Evolutionary conservation across 306 rosid genomes (phyloP).

Genomic region (Lathyrus oleraceus): DNA sequence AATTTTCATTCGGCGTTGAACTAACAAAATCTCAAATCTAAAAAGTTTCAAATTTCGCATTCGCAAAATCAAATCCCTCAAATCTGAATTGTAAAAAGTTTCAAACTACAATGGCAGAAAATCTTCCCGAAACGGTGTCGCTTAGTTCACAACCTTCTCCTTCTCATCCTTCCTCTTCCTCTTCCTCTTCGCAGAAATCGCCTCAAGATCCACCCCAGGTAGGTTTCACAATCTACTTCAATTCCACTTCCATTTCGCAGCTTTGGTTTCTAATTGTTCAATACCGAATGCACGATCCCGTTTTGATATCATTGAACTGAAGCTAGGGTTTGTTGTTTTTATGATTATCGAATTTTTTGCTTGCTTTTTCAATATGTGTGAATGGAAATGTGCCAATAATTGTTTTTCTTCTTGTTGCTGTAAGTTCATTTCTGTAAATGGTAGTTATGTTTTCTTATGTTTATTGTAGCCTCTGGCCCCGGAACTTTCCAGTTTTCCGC

Average conservation of each 20-base stretch:
- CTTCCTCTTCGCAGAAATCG: slow-evolving; percentile 31
- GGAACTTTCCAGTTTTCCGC: slow-evolving; percentile 39
- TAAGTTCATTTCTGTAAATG: not conserved
- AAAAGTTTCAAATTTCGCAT: not conserved
- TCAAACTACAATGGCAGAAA: slow-evolving; percentile 53
- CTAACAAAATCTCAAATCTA: slow-evolving; percentile 4
- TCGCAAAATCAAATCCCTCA: not conserved
- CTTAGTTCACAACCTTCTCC: slow-evolving; percentile 39
- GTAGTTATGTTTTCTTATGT: slow-evolving; percentile 15
- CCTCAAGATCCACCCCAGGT: slow-evolving; percentile 58
- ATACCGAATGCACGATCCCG: not conserved
- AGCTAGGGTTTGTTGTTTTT: slow-evolving; percentile 10
- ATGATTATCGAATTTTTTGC: not conserved
- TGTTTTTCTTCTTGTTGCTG: not conserved
- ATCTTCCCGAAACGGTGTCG: slow-evolving; percentile 44
- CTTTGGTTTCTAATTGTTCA: not conserved
- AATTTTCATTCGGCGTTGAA: not conserved
- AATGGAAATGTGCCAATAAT: not conserved
- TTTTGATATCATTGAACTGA: slow-evolving; percentile 19
- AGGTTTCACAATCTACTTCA: slow-evolving; percentile 43
- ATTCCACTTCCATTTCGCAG: slow-evolving; percentile 13
- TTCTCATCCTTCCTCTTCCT: slow-evolving; percentile 5
- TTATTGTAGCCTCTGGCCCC: slow-evolving; percentile 59
- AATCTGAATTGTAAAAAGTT: not conserved
- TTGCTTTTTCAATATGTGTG: slow-evolving; percentile 15